Evolutionary conservation across 2,329 filamentous ascomycete species (phyloP).

Genomic region (Trichoderma polysporum): DNA sequence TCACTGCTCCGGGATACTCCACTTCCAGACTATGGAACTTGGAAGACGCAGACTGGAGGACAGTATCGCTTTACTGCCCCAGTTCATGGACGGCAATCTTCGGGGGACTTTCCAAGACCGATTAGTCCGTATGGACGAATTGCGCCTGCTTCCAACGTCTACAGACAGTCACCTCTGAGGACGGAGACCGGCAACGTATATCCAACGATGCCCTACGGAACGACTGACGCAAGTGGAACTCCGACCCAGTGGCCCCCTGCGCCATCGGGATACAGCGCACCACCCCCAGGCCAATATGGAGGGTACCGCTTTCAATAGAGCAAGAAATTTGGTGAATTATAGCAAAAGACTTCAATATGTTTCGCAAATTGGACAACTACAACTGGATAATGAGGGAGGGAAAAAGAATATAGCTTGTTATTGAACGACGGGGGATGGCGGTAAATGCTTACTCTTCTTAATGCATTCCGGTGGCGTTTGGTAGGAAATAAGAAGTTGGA

Average conservation of each 20-base stretch:
- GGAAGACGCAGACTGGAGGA: conserved; percentile 47
- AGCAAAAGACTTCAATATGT: not conserved
- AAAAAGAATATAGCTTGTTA: not conserved
- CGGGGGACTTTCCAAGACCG: conserved; percentile 47
- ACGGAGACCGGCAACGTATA: conserved; percentile 40
- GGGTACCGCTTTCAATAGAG: conserved; percentile 35
- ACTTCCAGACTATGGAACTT: conserved; percentile 60
- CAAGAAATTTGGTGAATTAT: not conserved
- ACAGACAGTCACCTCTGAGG: conserved; percentile 53
- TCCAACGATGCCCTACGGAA: conserved; percentile 32
- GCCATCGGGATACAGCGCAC: conserved; percentile 33
- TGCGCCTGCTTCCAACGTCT: conserved; percentile 42
- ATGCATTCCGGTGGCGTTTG: conserved; percentile 22
- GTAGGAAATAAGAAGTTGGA: conserved; percentile 16
- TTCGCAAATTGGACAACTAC: conserved; percentile 5
- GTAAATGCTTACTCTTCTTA: conserved; percentile 9
- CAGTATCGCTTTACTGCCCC: conserved; percentile 38
- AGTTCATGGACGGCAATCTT: conserved; percentile 42
- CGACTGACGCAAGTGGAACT: conserved; percentile 30
- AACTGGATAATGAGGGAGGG: not conserved
- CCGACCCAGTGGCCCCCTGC: conserved; percentile 33
- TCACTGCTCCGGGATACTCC: conserved; percentile 67
- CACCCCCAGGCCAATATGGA: conserved; percentile 37
- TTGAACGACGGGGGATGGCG: conserved; percentile 1
- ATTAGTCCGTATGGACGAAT: conserved; percentile 50